Evolutionary conservation across 805 yeast genomes (phyloP).

Genomic region (Saccharomyces jurei): DNA sequence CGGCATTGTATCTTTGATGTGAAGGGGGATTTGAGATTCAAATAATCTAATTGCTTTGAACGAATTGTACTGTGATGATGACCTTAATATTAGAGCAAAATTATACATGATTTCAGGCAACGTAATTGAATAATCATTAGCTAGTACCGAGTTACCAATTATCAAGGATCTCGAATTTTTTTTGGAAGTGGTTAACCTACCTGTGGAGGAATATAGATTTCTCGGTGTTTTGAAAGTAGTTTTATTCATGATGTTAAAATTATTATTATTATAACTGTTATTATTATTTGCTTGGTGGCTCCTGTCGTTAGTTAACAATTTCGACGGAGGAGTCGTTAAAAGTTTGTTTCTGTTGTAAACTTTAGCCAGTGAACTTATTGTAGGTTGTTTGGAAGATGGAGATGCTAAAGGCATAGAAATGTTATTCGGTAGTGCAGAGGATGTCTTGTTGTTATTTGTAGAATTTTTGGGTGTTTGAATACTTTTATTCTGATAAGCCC

Average conservation of each 20-base stretch:
- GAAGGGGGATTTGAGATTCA: constrained; percentile 45
- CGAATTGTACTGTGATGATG: constrained; percentile 52
- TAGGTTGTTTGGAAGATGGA: constrained; percentile 11
- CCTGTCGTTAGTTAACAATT: constrained; percentile 10
- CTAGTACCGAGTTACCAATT: neutral
- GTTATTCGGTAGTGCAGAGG: neutral
- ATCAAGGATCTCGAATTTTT: neutral
- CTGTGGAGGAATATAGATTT: neutral
- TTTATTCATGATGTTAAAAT: neutral
- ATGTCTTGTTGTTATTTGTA: constrained; percentile 3
- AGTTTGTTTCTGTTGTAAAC: constrained; percentile 10
- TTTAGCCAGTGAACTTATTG: constrained; percentile 9
- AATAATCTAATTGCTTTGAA: constrained; percentile 68
- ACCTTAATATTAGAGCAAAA: constrained; percentile 14
- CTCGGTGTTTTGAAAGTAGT: constrained; percentile 21
- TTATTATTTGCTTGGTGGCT: neutral
- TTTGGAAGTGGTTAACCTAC: neutral
- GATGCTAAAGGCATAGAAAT: constrained; percentile 7
- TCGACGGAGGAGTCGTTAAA: constrained; percentile 25
- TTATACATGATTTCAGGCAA: constrained; percentile 11
- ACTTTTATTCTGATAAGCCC: neutral
- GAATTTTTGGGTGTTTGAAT: neutral
- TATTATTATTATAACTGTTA: neutral
- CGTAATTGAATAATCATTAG: neutral
- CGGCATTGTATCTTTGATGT: constrained; percentile 57